Evolutionary conservation across 345 rosid species (phyloP).

Genomic region (Citropsis articulata): DNA sequence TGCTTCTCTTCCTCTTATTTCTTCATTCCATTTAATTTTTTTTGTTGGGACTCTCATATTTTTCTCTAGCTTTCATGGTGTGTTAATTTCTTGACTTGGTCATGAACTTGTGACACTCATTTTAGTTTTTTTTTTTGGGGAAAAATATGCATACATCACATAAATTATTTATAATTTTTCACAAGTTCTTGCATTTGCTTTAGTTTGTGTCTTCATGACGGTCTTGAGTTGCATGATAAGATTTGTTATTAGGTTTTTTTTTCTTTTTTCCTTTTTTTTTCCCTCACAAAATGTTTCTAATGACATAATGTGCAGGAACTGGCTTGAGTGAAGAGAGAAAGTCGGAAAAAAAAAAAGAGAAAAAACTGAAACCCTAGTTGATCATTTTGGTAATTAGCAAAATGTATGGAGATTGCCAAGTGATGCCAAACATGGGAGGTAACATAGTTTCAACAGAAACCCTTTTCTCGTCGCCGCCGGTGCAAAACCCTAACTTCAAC

Average conservation of each 20-base stretch:
- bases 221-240: constrained; percentile 10
- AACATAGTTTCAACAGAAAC: constrained; percentile 54
- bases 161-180: not conserved
- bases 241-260: constrained; percentile 3
- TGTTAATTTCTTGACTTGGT: not conserved
- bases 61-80: constrained; percentile 1
- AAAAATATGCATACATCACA: too few species aligned
- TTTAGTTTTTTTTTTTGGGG: too few species aligned
- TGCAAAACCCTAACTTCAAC: constrained; percentile 82
- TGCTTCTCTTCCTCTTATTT: constrained; percentile 1
- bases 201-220: too few species aligned
- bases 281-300: not conserved
- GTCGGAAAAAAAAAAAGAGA: not conserved
- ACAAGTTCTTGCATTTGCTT: not conserved
- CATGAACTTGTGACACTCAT: not conserved
- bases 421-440: constrained; percentile 64
- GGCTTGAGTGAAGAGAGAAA: constrained; percentile 10
- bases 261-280: constrained; percentile 5
- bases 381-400: constrained; percentile 3
- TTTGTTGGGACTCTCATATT: not conserved
- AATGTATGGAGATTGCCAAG: constrained; percentile 74
- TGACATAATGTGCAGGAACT: not conserved
- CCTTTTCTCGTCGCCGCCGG: constrained; percentile 47
- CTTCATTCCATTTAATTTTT: not conserved
- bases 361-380: constrained; percentile 17